Evolutionary conservation across 2,329 filamentous ascomycete species (phyloP), one percentile per base, ranked within the genome.

Genomic region (Whalleya microplaca): DNA sequence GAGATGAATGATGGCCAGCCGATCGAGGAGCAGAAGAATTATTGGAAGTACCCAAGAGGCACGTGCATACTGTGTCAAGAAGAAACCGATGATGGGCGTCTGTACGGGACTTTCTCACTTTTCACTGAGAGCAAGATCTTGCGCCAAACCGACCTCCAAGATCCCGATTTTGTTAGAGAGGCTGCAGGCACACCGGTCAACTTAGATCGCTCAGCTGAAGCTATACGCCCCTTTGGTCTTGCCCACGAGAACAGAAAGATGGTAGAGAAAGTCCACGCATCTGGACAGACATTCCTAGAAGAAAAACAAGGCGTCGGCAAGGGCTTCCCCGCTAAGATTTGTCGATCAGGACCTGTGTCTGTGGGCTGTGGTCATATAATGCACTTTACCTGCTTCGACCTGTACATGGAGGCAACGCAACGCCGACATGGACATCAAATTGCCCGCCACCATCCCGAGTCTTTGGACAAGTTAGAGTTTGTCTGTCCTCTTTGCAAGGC

Each of bases 41-140:
- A 85, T 44, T 96, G 93, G 87, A 95, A 92, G 70, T 99, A 96
- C 71, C 95, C 96, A 1, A 85, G 87, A 21, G 95, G 93, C 16
- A 96, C 92, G 21, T 99, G 95, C 72, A 97, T 99, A 52, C 78
- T 98, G 16, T 99, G 95, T 69, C 95, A 98, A 73, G 96, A 99
- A 75, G 92, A 97, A 65, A 95, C 92, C 2, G 92, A 94, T 66
- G 94, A 98, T 62, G 87, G 88, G 12, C 85, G 88, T 41, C 81
- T 98, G 0, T 98, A 96, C 70, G 95, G 95, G 57, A 96, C 94
- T 0, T 98, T 99, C 76, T 92, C 91, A 2, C 86, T 96, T 65
- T 83, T 99, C 56, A 91, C 87, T 19, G 87, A 96, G 67, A 98
- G 92, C 70, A 87, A 85, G 32, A 90, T 99, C 51, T 76, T 98